Evolutionary conservation across 345 rosid species (phyloP), one percentile per base, ranked within the genome.

Genomic region (Brassica nigra): DNA sequence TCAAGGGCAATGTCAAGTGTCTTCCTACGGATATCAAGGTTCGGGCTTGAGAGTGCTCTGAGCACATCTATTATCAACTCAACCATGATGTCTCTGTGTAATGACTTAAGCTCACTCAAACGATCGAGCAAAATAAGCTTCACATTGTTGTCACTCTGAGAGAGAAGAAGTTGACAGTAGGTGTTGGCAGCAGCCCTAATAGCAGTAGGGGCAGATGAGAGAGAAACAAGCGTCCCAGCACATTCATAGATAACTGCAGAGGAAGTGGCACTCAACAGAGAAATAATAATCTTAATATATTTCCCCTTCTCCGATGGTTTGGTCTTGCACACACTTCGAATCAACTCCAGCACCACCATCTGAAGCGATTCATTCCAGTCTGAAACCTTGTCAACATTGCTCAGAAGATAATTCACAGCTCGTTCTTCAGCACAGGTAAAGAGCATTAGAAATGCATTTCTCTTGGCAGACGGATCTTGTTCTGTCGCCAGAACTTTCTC

Each of bases 101-200:
- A 85, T 68, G 86, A 78, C 88, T 87, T 90, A 15, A 90, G 92
- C 82, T 90, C 93, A 74, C 85, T 86, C 83, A 92, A 82, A 79
- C 92, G 85, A 85, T 92, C 97, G 57, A 92, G 97, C 78, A 90
- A 87, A 70, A 92, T 92, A 76, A 92, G 94, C 83, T 92, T 92
- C 70, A 92, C 94, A 76, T 92, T 92, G 86, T 92, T 90, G 78
- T 92, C 97, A 77, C 97, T 92, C 80, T 92, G 96, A 36, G 97
- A 90, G 42, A 86, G 82, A 77, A 92, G 88, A 77, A 92, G 94
- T 85, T 90, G 96, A 49, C 92, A 84, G 78, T 92, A 92, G 31
- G 95, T 92, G 85, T 82, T 87, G 8, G 97, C 94, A 70, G 97
- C 97, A 76, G 91, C 91, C 81, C 90, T 85, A 37, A 92, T 86